Percentiles rank a stretch among this genome's conserved stretches.
Evolutionary conservation across 2,329 filamentous ascomycete genomes (phyloP).

Genomic region (Orbilia blumenaviensis): DNA sequence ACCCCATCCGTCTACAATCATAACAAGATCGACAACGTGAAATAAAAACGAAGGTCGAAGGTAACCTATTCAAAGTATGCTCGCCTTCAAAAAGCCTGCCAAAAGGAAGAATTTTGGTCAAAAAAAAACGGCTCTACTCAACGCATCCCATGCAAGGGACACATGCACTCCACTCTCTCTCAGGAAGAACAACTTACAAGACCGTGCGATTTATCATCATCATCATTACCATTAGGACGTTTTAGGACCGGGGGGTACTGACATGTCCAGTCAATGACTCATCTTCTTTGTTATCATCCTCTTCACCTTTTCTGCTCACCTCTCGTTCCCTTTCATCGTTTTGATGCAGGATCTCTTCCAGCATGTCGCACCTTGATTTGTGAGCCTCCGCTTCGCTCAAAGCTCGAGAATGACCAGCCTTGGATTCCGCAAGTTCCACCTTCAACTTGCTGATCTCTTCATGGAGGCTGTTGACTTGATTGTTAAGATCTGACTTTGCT

Average conservation of each 20-base stretch:
- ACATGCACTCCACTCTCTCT: constrained; percentile 6
- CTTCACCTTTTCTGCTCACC: constrained; percentile 53
- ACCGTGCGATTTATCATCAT: constrained; percentile 46
- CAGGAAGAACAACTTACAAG: constrained; percentile 51
- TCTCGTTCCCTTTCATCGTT: constrained; percentile 45
- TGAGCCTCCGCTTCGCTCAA: constrained; percentile 38
- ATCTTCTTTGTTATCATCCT: constrained; percentile 53
- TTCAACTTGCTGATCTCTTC: constrained; percentile 16
- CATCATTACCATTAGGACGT: constrained; percentile 43
- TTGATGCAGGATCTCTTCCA: constrained; percentile 45
- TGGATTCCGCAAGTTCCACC: constrained; percentile 41
- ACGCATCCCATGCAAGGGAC: background rate
- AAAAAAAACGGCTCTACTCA: constrained; percentile 23
- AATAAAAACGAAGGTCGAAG: background rate
- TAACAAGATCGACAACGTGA: background rate
- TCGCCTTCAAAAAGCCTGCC: constrained; percentile 36
- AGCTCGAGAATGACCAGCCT: constrained; percentile 35
- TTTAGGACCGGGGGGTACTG: constrained; percentile 49
- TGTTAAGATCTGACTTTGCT: constrained; percentile 23
- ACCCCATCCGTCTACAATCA: constrained; percentile 26
- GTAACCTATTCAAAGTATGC: background rate
- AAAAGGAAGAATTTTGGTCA: constrained; percentile 16
- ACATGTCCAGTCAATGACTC: constrained; percentile 54
- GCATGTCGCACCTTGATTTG: constrained; percentile 31
- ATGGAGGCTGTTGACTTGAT: constrained; percentile 20